Percentiles rank a stretch among this genome's conserved stretches.
These are phyloP conservation scores for Obba rivulosa DNA, from an alignment of 768 basidiomycete genomes.

Conservation along the genomic window DNA sequence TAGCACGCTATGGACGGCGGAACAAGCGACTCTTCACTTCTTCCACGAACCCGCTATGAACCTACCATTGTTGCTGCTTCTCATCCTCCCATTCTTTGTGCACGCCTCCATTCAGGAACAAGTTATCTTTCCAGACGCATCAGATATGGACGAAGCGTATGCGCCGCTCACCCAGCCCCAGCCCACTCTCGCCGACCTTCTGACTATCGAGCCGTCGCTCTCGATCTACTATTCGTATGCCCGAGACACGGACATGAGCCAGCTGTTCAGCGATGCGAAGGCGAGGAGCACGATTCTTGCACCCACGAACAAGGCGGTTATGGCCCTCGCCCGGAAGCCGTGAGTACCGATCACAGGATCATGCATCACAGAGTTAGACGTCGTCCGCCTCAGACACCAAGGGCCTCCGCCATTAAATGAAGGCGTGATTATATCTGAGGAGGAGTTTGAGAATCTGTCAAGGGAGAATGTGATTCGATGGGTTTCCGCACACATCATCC, in stretches of 20 bases:
- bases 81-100: slow-evolving; percentile 26
- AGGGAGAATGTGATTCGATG: slow-evolving; percentile 71
- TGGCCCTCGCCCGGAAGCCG: slow-evolving; percentile 79
- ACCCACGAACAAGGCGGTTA: slow-evolving; percentile 85
- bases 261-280: slow-evolving; percentile 32
- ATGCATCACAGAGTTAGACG: background rate
- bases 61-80: slow-evolving; percentile 19
- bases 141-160: slow-evolving; percentile 14
- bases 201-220: slow-evolving; percentile 68
- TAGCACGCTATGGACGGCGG: too few species aligned
- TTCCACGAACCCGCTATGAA: slow-evolving; percentile 15
- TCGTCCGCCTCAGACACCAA: slow-evolving; percentile 47
- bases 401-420: slow-evolving; percentile 37
- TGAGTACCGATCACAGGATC: slow-evolving; percentile 34
- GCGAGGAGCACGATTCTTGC: slow-evolving; percentile 59
- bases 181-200: slow-evolving; percentile 67
- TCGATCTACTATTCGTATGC: slow-evolving; percentile 87
- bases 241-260: slow-evolving; percentile 61
- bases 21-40: too few species aligned
- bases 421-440: slow-evolving; percentile 55
- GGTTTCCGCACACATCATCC: slow-evolving; percentile 80
- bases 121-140: slow-evolving; percentile 18
- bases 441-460: slow-evolving; percentile 56
- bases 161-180: slow-evolving; percentile 34
- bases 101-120: slow-evolving; percentile 27